Evolutionary conservation across 2,329 filamentous ascomycete genomes (phyloP), one percentile per base, ranked within the genome.

Genomic region (Ramularia endophylla): DNA sequence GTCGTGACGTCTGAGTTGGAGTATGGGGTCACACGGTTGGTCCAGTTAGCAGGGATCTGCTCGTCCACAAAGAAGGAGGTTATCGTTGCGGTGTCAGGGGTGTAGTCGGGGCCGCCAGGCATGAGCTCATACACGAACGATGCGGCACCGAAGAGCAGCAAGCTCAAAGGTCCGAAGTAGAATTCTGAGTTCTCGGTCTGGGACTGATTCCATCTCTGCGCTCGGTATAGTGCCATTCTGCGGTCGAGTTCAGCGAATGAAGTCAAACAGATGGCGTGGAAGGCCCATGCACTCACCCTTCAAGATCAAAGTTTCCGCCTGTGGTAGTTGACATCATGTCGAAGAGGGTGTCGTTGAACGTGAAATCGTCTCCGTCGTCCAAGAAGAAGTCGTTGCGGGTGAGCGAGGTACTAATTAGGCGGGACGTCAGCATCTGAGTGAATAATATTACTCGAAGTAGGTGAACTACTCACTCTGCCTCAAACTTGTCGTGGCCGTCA

Each of bases 401-500:
- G 13, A 68, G 58, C 5, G 65, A 68, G 1, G 65, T 54, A 42
- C 31, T 34, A n/a, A n/a, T 17, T 34, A 17, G 7, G 2, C 2
- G 17, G n/a, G n/a, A 17, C 4, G 8, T 34, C 16, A 34, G 16
- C 19, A 34, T 25, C 11, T 6, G 22, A 11, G 11, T 25, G 22
- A n/a, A n/a, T n/a, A 34, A 12, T 4, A 17, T 22, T 17, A 17
- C 6, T 3, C 13, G 7, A 18, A 11, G 2, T 8, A 19, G 15
- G 3, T 2, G 9, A 3, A 4, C 8, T 9, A 22, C 31, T 11
- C n/a, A 34, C 31, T 68, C 54, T 5, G 52, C 54, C 46, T 69
- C 65, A 38, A 68, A 69, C 53, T 69, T 70, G 53, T 69, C 67
- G 56, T 70, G 67, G 20, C 62, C 65, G 27, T 67, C 60, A 18